Conservation (phyloP, 2,329 filamentous ascomycete species). For the Talaromyces marneffei region DNA sequence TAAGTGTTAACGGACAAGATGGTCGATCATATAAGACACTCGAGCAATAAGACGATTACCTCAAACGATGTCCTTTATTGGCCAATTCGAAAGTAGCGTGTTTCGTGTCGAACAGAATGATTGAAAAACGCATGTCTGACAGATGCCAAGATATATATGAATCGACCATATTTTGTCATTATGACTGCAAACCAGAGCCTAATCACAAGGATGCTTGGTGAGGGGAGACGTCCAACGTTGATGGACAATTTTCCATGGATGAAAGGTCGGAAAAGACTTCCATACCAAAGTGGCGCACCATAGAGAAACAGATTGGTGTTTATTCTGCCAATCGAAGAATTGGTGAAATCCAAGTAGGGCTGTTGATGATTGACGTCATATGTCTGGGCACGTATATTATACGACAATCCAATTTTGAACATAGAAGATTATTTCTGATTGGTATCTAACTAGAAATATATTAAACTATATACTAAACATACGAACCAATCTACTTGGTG, state of each 20-base stretch:
- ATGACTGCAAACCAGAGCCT: neutral
- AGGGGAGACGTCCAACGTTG: neutral
- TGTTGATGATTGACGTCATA: neutral
- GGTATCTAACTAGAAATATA: neutral
- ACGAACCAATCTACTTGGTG: no score
- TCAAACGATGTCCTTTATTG: neutral
- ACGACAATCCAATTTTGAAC: neutral
- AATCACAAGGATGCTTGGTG: neutral
- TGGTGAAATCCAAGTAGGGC: neutral
- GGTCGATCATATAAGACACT: neutral
- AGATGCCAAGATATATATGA: neutral
- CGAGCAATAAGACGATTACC: neutral
- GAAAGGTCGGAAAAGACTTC: neutral
- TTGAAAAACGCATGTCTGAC: neutral
- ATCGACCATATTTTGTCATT: neutral
- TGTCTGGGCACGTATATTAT: neutral
- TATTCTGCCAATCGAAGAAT: neutral
- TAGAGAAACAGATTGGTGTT: no score
- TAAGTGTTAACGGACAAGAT: neutral
- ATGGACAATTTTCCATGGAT: neutral
- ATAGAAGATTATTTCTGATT: neutral
- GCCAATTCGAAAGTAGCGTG: neutral
- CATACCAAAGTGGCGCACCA: neutral
- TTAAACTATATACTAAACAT: no score
- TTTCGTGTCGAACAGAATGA: neutral